Base-by-base conservation (phyloP, 371 early-diverging fungal genomes). In the Haplosporangium sp. region DNA sequence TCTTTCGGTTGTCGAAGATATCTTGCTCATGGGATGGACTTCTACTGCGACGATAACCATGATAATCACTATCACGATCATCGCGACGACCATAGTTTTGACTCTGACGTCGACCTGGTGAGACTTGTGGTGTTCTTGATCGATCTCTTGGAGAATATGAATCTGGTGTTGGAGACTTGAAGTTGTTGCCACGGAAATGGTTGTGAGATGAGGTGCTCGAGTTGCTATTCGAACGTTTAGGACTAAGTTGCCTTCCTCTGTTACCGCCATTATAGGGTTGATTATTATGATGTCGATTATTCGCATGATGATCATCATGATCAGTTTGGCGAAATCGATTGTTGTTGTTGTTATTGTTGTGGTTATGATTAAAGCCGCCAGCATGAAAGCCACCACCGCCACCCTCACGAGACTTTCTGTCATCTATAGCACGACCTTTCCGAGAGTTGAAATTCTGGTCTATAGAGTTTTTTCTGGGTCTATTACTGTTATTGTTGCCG, bases 121-220 rank as follows among this genome's bases (percentile, higher is more conserved):
- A 55, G 40, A 45, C 40, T 9, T 69, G 55, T 4, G 55, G 57
- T 11, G 62, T 52, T 15, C 47, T n/a, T 15, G 56, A 69, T 39
- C 55, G 42, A 8, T 69, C 69, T 56, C 63, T 56, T 9, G 50
- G 40, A 15, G 69, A 60, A 7, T 63, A 39, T 44, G 17, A 17
- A 45, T 69, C 69, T 4, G 69, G 69, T 19, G 69, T 69, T 9
- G 69, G 69, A 13, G 69, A 62, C 13, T 44, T 61, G 47, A 61
- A 69, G 13, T 60, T 55, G 20, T n/a, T 45, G 37, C 40, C 11
- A n/a, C 58, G 58, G n/a, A 3, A 9, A 35, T 45, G 59, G 13
- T 52, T 17, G 39, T 50, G 53, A 15, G 65, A 44, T 19, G 38
- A 17, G 53, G 50, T 50, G 47, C 45, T 44, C 2, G 10, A 13